Base-by-base conservation (phyloP, 2,329 filamentous ascomycete genomes). In the Diplodia seriata region DNA sequence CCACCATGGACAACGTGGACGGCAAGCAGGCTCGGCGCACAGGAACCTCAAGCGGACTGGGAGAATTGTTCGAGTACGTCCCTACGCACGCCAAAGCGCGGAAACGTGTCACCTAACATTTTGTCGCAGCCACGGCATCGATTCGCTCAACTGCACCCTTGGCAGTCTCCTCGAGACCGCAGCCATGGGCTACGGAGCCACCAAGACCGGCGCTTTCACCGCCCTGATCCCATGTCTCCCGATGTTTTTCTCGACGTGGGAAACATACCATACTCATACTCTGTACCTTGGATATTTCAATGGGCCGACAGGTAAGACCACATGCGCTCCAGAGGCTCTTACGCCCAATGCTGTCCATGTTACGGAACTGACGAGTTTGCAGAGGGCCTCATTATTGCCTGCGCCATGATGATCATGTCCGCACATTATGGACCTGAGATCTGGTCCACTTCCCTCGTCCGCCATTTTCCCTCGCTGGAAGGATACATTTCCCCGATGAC, bases 241-340 rank as follows among this genome's bases (percentile, higher is more conserved):
- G 69, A 99, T 99, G 95, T 99, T 97, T 85, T 97, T 99, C 82
- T 97, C 94, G 3, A 99, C 95, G 1, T 99, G 95, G 95, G 95
- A 99, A 82, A 99, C 95, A 0, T 99, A 97, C 79, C 95, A 99
- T 81, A 97, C 95, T 5, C 95, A 99, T 79, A 98, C 95, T 0
- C 84, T 99, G 6, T 99, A 97, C 79, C 88, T 99, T 14, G 95
- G 95, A 67, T 93, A 94, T 78, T 91, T 99, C 86, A 99, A 99
- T 78, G 95, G 95, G 0, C 95, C 95, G 1, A 99, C 95, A 40
- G 81, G 81, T 83, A 73, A 62, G 72, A 56, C 14, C 4, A 23
- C 57, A 29, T 33, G 36, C 7, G 29, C 31, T 38, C 12, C 31
- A 3, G 29, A 33, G 29, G 29, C 43, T 51, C 31, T 31, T 2